Evolutionary conservation across 1,284 basidiomycete genomes (phyloP).

Genomic region (Tranzscheliella williamsii): DNA sequence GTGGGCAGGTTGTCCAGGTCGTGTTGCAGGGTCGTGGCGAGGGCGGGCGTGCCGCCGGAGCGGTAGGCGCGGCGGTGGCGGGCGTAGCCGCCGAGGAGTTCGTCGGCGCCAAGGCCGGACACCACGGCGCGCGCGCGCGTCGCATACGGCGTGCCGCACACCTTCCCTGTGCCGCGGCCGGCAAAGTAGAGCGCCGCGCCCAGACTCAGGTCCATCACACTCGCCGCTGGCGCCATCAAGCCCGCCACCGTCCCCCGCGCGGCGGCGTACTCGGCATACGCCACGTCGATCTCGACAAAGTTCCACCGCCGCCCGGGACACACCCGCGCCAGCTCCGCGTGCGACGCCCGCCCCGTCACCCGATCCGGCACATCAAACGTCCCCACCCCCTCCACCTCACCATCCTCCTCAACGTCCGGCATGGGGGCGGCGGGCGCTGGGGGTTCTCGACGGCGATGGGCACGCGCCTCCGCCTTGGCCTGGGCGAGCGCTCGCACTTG

Average conservation of each 20-base stretch:
- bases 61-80: slow-evolving; percentile 79
- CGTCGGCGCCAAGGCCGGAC: slow-evolving; percentile 92
- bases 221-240: slow-evolving; percentile 42
- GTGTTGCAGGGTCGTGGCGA: slow-evolving; percentile 85
- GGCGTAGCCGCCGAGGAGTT: slow-evolving; percentile 90
- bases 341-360: slow-evolving; percentile 74
- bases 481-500: background rate
- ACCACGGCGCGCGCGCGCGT: slow-evolving; percentile 81
- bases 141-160: slow-evolving; percentile 64
- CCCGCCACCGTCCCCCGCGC: slow-evolving; percentile 4
- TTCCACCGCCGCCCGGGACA: slow-evolving; percentile 82
- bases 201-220: slow-evolving; percentile 71
- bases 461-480: background rate
- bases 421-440: slow-evolving; percentile 5
- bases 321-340: slow-evolving; percentile 73
- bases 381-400: slow-evolving; percentile 60
- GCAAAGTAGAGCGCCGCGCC: slow-evolving; percentile 92
- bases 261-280: slow-evolving; percentile 69
- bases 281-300: slow-evolving; percentile 86
- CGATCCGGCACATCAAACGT: slow-evolving; percentile 79
- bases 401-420: slow-evolving; percentile 2
- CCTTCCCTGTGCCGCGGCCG: slow-evolving; percentile 67
- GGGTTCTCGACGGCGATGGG: background rate
- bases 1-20: slow-evolving; percentile 87
- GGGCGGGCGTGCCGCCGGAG: slow-evolving; percentile 59